Conservation (phyloP, 2,329 filamentous ascomycete genomes). For the Fusarium aywerte region DNA sequence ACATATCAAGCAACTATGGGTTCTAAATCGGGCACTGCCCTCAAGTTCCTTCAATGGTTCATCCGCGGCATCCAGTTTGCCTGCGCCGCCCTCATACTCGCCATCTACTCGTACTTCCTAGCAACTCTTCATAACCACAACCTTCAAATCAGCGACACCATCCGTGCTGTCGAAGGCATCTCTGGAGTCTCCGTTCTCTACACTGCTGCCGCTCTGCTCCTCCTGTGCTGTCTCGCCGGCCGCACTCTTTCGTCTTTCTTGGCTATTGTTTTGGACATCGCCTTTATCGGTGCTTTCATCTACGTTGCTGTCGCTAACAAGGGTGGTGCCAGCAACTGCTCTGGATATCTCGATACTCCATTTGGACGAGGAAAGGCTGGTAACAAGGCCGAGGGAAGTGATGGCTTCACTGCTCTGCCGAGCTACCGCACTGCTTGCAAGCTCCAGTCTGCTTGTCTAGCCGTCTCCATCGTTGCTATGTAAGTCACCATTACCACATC, state of each 20-base stretch:
- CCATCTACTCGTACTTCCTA: constrained; percentile 87
- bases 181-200: constrained; percentile 80
- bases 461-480: constrained; percentile 81
- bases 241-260: constrained; percentile 77
- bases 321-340: constrained; percentile 73
- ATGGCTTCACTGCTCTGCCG: constrained; percentile 61
- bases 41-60: constrained; percentile 76
- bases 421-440: constrained; percentile 69
- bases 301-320: constrained; percentile 83
- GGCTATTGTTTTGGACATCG: constrained; percentile 79
- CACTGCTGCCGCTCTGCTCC: constrained; percentile 74
- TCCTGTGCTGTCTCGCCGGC: constrained; percentile 84
- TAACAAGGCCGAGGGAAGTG: constrained; percentile 58
- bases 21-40: constrained; percentile 57
- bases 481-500: constrained; percentile 54
- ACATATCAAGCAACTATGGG: constrained; percentile 44
- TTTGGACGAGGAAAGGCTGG: constrained; percentile 72
- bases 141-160: constrained; percentile 69
- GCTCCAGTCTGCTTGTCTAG: constrained; percentile 80
- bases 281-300: constrained; percentile 80
- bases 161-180: constrained; percentile 81
- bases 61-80: constrained; percentile 79
- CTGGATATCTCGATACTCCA: constrained; percentile 68
- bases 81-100: constrained; percentile 78
- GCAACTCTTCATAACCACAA: constrained; percentile 74